Conservation (phyloP, 2,329 filamentous ascomycete genomes). For the Trichoderma guizhouense region DNA sequence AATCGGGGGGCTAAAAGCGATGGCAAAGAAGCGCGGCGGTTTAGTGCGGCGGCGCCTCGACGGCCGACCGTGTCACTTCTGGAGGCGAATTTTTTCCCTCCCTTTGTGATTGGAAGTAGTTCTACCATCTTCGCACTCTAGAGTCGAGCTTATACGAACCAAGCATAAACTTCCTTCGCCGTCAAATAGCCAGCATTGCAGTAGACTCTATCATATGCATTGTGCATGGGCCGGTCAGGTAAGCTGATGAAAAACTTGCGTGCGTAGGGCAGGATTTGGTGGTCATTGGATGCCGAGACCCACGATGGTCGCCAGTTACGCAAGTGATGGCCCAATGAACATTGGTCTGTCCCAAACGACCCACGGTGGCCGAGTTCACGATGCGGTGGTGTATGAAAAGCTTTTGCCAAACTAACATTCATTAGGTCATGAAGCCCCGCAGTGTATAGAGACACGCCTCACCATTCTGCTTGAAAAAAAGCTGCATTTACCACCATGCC, state of each 20-base stretch:
- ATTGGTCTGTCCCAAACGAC: not conserved
- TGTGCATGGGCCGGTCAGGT: slow-evolving; percentile 1
- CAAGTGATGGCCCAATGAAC: slow-evolving; percentile 12
- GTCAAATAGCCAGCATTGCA: not conserved
- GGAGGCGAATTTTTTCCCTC: not conserved
- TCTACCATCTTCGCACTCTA: not conserved
- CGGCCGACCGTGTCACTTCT: not conserved
- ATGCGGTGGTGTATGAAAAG: slow-evolving; percentile 20
- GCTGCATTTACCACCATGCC: not conserved
- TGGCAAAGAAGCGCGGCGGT: not conserved
- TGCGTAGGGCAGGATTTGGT: slow-evolving; percentile 14
- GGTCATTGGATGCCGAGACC: slow-evolving; percentile 18
- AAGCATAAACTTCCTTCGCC: not conserved
- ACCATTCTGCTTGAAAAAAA: not conserved
- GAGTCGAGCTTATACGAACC: not conserved
- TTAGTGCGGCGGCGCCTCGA: not conserved
- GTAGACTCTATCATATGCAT: slow-evolving; percentile 11
- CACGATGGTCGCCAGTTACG: slow-evolving; percentile 13
- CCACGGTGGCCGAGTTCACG: slow-evolving; percentile 16
- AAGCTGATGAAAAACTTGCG: slow-evolving; percentile 18
- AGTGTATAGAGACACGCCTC: slow-evolving; percentile 18
- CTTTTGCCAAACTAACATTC: slow-evolving; percentile 17
- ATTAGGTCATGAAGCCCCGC: slow-evolving; percentile 15
- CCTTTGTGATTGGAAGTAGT: not conserved
- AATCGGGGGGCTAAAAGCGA: not conserved